Conservation (phyloP, 108 stramenopile genomes). For the Cyclostephanos tholiformis region DNA sequence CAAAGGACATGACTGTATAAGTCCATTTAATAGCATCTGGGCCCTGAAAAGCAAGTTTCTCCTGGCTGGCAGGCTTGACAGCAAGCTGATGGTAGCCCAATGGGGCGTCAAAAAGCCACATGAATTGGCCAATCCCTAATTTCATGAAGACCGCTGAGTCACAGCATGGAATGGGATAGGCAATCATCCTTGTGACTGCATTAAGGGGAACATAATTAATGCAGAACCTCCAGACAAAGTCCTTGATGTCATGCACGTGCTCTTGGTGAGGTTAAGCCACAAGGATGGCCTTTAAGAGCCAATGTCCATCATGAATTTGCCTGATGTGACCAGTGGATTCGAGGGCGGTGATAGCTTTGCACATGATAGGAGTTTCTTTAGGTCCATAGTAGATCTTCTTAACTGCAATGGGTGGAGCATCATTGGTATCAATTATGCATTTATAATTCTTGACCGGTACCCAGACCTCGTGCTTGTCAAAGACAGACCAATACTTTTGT, state of each 20-base stretch:
- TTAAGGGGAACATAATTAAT: not conserved
- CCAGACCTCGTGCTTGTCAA: not conserved
- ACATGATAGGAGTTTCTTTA: too few species aligned
- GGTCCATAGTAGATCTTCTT: slow-evolving; percentile 9
- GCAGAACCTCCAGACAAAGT: slow-evolving; percentile 2
- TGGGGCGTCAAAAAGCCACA: not conserved
- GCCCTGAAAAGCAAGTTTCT: not conserved
- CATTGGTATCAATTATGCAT: too few species aligned
- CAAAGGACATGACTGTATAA: not conserved
- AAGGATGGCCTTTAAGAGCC: not conserved
- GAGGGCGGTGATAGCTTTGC: not conserved
- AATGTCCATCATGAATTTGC: not conserved
- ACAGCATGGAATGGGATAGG: not conserved
- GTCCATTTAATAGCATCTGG: slow-evolving; percentile 1
- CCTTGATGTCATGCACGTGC: not conserved
- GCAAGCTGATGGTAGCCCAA: not conserved
- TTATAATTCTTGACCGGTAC: slow-evolving; percentile 4
- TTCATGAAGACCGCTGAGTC: not conserved
- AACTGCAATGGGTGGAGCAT: not conserved
- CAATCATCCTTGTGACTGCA: not conserved
- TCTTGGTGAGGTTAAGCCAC: not conserved
- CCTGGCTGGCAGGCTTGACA: too few species aligned
- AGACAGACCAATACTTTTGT: not conserved
- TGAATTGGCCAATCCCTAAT: not conserved
- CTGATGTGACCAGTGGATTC: not conserved